Conservation (phyloP, 352 stramenopile species). For the Peronospora destructor region DNA sequence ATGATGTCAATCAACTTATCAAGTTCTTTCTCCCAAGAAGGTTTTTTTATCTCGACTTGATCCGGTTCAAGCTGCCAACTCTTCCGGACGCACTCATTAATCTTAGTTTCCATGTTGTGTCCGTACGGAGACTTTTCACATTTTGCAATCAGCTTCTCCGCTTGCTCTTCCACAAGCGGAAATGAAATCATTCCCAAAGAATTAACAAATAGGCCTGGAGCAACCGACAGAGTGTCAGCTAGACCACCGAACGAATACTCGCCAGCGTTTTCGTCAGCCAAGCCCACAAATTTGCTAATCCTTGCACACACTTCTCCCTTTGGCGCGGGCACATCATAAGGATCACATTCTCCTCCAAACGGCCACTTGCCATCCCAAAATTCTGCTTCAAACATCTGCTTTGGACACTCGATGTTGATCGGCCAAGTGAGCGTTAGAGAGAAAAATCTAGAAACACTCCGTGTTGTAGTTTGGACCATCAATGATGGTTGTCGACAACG, state of each 20-base stretch:
- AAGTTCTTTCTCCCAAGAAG: constrained; percentile 3
- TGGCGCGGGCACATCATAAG: constrained; percentile 4
- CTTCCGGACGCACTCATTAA: constrained; percentile 9
- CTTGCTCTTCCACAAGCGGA: constrained; percentile 1
- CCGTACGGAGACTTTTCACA: constrained; percentile 17
- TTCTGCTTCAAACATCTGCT: too few species aligned
- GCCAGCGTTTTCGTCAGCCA: constrained; percentile 4
- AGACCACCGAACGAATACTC: constrained; percentile 15
- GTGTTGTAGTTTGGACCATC: too few species aligned
- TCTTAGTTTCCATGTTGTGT: constrained; percentile 7
- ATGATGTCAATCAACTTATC: constrained; percentile 2
- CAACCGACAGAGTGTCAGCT: constrained; percentile 4
- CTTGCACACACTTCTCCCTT: constrained; percentile 1
- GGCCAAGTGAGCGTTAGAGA: too few species aligned
- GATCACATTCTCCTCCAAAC: constrained; percentile 4
- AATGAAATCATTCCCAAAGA: constrained; percentile 6
- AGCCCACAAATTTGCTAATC: constrained; percentile 10
- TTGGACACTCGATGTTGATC: too few species aligned
- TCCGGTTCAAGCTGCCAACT: constrained; percentile 12
- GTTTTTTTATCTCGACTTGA: constrained; percentile 9
- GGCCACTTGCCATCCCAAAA: constrained; percentile 2
- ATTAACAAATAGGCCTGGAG: constrained; percentile 1
- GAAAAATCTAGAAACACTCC: too few species aligned
- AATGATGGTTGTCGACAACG: too few species aligned
- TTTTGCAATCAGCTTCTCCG: constrained; percentile 10